phyloP scores from a whole-genome alignment of 352 stramenopile species.

The Stramenopiles sp. region DNA sequence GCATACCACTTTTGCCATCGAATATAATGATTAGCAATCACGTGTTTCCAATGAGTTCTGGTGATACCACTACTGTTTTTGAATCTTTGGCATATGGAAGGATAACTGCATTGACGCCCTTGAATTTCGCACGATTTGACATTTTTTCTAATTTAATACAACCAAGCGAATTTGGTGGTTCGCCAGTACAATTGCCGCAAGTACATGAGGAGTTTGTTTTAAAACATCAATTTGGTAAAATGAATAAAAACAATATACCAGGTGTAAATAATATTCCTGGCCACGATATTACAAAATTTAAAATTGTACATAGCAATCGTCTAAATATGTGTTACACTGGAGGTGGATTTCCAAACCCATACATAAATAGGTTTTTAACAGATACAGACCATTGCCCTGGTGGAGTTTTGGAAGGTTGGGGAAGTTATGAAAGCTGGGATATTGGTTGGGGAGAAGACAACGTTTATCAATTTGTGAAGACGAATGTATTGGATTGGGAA shows the following conservation, averaged over 20 bases:
- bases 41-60: neutral
- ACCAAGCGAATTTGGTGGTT: neutral
- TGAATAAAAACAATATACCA: neutral
- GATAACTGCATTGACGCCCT: neutral
- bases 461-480: neutral
- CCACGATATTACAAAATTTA: neutral
- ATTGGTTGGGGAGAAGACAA: neutral
- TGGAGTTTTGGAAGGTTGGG: neutral
- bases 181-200: neutral
- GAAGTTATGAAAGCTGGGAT: slow-evolving; percentile 6
- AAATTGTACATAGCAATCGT: neutral
- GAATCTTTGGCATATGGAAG: neutral
- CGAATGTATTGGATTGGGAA: slow-evolving; percentile 2
- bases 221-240: neutral
- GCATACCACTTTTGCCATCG: neutral
- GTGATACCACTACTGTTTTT: neutral
- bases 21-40: neutral
- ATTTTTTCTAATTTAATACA: neutral
- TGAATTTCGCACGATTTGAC: neutral
- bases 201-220: neutral
- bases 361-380: neutral
- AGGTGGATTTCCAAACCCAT: neutral
- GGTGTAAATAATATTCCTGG: too few species aligned
- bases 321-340: neutral
- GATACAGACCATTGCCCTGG: neutral